Conservation (phyloP, 805 yeast genomes). For the Starmerella gropengiesseri region DNA sequence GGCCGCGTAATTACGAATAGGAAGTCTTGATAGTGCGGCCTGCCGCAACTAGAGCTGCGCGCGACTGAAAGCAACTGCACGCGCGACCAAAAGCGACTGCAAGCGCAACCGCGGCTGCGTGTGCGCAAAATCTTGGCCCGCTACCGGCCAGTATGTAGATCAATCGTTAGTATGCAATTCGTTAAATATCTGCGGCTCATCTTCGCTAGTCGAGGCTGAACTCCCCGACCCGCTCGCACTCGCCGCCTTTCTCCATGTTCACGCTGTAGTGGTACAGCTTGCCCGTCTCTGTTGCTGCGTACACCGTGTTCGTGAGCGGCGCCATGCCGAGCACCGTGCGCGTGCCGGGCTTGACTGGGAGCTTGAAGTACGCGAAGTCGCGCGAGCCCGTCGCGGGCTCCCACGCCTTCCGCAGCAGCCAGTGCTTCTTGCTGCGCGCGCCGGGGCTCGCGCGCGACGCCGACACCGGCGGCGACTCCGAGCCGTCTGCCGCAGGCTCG, state of each 20-base stretch:
- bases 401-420: slow-evolving; percentile 13
- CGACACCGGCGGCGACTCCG: neutral
- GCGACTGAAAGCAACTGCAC: no score
- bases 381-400: slow-evolving; percentile 40
- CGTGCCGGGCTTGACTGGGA: slow-evolving; percentile 36
- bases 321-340: slow-evolving; percentile 33
- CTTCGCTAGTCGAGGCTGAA: slow-evolving; percentile 24
- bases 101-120: neutral
- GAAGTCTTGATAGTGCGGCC: no score
- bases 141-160: no score
- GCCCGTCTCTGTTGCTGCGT: slow-evolving; percentile 72
- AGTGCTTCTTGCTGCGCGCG: slow-evolving; percentile 7
- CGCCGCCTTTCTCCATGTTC: slow-evolving; percentile 86
- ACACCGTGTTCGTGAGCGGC: slow-evolving; percentile 26
- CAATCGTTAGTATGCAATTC: no score
- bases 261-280: slow-evolving; percentile 68
- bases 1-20: no score
- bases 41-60: no score
- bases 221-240: slow-evolving; percentile 69
- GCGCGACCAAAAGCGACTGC: neutral
- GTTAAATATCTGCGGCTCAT: neutral
- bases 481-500: neutral
- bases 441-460: neutral
- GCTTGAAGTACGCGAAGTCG: slow-evolving; percentile 80
- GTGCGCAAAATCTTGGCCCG: neutral